Percentiles rank a stretch among this genome's conserved stretches.
These are phyloP conservation scores for Kalmanozyma brasiliensis DNA, from an alignment of 1,284 basidiomycete genomes.

Conservation along the genomic window DNA sequence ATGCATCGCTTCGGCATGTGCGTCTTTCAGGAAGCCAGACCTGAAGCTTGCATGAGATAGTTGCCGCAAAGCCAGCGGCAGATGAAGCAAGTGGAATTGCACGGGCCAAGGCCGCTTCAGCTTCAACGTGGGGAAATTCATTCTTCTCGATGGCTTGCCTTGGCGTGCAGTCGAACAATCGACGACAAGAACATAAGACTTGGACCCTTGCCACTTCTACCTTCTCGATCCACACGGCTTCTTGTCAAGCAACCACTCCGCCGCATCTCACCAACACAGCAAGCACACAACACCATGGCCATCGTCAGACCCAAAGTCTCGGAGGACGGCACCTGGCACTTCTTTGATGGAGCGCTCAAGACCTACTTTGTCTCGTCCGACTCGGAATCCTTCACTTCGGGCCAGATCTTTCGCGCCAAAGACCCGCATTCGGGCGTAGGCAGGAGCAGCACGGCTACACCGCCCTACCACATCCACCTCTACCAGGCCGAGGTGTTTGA, in stretches of 20 bases:
- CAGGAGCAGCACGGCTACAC: conserved; percentile 59
- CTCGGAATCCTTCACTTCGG: conserved; percentile 46
- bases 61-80: too few species aligned
- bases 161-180: conserved; percentile 1
- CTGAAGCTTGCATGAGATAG: too few species aligned
- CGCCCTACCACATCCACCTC: conserved; percentile 66
- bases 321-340: conserved; percentile 46
- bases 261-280: too few species aligned
- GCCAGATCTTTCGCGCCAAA: conserved; percentile 63
- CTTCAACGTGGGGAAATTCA: too few species aligned
- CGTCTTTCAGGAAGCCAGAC: too few species aligned
- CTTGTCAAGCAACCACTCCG: too few species aligned
- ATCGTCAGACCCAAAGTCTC: conserved; percentile 43
- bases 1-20: too few species aligned
- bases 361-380: conserved; percentile 34
- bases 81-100: not conserved
- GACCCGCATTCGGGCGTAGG: conserved; percentile 61
- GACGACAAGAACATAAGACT: not conserved
- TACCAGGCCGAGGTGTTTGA: conserved; percentile 66
- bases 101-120: conserved; percentile 8
- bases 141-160: not conserved
- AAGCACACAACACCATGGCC: conserved; percentile 14
- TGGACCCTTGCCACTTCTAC: conserved; percentile 40
- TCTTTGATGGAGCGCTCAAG: conserved; percentile 51
- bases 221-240: too few species aligned